Base-by-base conservation (phyloP, 2,329 filamentous ascomycete species). In the Cladophialophora chaetospira region DNA sequence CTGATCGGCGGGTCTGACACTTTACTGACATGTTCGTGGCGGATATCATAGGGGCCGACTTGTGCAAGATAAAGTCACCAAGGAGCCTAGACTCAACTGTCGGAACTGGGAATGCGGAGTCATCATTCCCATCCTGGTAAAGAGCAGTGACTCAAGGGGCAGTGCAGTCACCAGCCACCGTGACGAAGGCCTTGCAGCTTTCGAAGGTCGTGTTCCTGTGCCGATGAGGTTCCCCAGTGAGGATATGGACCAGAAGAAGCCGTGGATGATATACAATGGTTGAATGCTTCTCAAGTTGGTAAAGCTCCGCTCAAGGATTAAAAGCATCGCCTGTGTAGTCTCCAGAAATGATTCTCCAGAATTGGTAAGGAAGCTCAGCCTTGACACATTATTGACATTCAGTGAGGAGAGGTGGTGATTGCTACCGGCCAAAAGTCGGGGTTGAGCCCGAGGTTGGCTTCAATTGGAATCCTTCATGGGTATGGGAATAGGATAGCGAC, bases 71-170 rank as follows among this genome's bases (percentile, higher is more conserved):
- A 84, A 81, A 64, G 73, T 71, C 5, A 87, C 83, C 2, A 86
- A 86, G 60, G 73, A 82, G 60, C 82, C 85, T 10, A 96, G 91
- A 71, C 79, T 97, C 61, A 91, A 82, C 61, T 91, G 88, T 71
- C 85, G 89, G 53, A 99, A 97, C 71, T 97, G 93, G 92, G 94
- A 97, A 74, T 96, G 91, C 68, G 94, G 94, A 31, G 89, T 99
- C 1, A 66, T 97, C 21, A 70, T 97, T 36, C 85, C 86, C 8
- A 77, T 88, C 21, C 61, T 61, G 67, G 63, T 52, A 56, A 58
- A 42, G 19, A 31, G 11, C 17, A 26, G 35, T 10, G 25, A 5
- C 15, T 17, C 48, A 10, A 28, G 21, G 2, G 47, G 5, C 9
- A 26, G 15, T 3, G 28, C 4, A 26, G 28, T n/a, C 25, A 23